Evolutionary conservation across 148 eudicot genomes (phyloP), one percentile per base, ranked within the genome.

Genomic region (Diospyros lotus): DNA sequence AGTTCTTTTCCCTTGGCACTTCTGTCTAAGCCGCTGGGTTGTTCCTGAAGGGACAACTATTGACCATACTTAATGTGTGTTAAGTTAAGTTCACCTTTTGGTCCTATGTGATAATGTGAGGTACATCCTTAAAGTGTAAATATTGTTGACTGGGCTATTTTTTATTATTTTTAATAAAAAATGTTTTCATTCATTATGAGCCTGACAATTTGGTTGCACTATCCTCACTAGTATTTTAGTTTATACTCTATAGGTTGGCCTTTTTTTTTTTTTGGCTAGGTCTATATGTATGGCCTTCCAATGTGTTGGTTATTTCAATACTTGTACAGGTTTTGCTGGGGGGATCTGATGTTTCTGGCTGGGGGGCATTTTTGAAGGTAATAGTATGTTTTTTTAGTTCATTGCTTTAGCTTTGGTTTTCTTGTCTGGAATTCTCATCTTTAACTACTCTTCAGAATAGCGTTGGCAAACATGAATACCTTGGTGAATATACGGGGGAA

Each of bases 321-420:
- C 73, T 70, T 75, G 69, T 63, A 48, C 89, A 96, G 99, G 99
- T 93, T 79, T 74, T 96, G 77, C 94, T 96, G 73, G 99, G 99
- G 77, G 85, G 91, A 79, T 96, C 99, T 62, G 98, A 96, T 72
- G 91, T 96, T 43, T 96, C 99, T 75, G 99, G 99, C 9, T 96
- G 99, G 99, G 99, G 99, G 69, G 99, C 99, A 77, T 96, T 96
- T 84, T 83, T 96, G 71, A 96, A 96, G 98, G 99, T 93, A 80
- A 75, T 54, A 71, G 28, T 62, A 15, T 44, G 28, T 28, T 53
- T 9, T 18, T 68, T 68, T 0, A 61, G 44, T 39, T 56, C 40
- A 50, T 0, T 72, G 56, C 64, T 73, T 12, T 63, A 59, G 41
- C 40, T 69, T 10, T 18, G 45, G 17, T 56, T 73, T 77, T 72